These are phyloP conservation scores for Globisporangium spinosum DNA, from an alignment of 352 stramenopile genomes.

Conservation along the genomic window DNA sequence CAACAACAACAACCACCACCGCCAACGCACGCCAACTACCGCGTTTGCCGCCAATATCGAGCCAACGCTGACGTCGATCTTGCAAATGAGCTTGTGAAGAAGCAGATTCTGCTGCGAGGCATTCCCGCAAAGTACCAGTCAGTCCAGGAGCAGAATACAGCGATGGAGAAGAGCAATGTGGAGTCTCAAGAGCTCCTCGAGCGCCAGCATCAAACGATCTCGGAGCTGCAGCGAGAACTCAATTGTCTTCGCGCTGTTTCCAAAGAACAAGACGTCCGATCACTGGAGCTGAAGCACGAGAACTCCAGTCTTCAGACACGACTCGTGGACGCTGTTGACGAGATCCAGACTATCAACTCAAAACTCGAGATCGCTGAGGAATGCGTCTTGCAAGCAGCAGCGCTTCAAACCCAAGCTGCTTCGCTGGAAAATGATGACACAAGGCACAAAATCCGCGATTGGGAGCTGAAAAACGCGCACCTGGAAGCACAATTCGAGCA, in stretches of 20 bases:
- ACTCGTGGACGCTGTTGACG: slow-evolving; percentile 7
- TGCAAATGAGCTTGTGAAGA: slow-evolving; percentile 27
- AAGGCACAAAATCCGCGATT: neutral
- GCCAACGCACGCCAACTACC: slow-evolving; percentile 11
- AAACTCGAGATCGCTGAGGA: slow-evolving; percentile 9
- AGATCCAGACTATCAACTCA: slow-evolving; percentile 3
- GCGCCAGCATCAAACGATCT: slow-evolving; percentile 10
- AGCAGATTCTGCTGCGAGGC: slow-evolving; percentile 23
- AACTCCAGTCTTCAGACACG: slow-evolving; percentile 5
- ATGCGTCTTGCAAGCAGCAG: neutral
- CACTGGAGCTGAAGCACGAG: slow-evolving; percentile 3
- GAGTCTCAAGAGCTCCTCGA: slow-evolving; percentile 3
- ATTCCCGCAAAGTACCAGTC: slow-evolving; percentile 28
- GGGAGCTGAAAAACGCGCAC: neutral
- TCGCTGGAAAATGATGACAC: neutral
- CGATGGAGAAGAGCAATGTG: neutral
- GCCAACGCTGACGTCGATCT: slow-evolving; percentile 26
- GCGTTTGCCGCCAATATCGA: slow-evolving; percentile 36
- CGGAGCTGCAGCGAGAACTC: slow-evolving; percentile 6
- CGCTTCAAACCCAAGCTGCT: neutral
- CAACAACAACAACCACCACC: neutral
- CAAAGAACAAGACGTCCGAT: neutral
- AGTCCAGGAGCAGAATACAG: slow-evolving; percentile 17
- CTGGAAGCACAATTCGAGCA: slow-evolving; percentile 9
- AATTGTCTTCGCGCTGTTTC: neutral